Conservation (phyloP, 1,139 yeast species). For the Saccharomyces pastorianus region DNA sequence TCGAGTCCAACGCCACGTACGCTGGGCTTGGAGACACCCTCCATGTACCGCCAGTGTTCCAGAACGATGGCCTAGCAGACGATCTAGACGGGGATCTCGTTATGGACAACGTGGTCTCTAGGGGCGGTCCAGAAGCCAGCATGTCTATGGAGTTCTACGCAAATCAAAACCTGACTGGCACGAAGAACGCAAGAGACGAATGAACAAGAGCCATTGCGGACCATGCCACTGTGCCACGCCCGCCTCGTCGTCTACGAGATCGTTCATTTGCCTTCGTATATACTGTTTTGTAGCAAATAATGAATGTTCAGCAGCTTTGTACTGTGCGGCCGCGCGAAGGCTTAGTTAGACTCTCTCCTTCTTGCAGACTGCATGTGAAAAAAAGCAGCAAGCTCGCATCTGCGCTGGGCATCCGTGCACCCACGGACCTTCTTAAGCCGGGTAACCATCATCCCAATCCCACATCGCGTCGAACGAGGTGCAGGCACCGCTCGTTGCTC, state of each 20-base stretch:
- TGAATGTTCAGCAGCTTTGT: not conserved
- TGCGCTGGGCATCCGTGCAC: not conserved
- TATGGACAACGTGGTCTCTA: conserved; percentile 6
- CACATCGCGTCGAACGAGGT: not conserved
- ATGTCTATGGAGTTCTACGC: conserved; percentile 21
- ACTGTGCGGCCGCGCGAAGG: not conserved
- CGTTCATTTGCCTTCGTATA: not conserved
- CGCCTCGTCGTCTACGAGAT: not conserved
- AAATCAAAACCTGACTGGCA: conserved; percentile 1
- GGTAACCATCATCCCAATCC: not conserved
- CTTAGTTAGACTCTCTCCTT: not conserved
- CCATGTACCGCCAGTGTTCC: conserved; percentile 7
- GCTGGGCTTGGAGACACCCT: conserved; percentile 15
- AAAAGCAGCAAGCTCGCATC: not conserved
- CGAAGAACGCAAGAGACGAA: conserved; percentile 2
- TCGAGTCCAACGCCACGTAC: conserved; percentile 8
- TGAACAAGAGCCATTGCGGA: not conserved
- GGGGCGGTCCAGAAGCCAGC: conserved; percentile 19
- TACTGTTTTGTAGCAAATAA: not conserved
- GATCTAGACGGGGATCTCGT: conserved; percentile 18
- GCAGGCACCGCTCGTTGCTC: not conserved
- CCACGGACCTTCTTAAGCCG: not conserved
- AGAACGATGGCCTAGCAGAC: conserved; percentile 22
- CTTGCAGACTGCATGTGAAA: not conserved
- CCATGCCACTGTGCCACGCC: not conserved